phyloP scores from a whole-genome alignment of 2,329 filamentous ascomycete species.

The Hypomyces rosellus region DNA sequence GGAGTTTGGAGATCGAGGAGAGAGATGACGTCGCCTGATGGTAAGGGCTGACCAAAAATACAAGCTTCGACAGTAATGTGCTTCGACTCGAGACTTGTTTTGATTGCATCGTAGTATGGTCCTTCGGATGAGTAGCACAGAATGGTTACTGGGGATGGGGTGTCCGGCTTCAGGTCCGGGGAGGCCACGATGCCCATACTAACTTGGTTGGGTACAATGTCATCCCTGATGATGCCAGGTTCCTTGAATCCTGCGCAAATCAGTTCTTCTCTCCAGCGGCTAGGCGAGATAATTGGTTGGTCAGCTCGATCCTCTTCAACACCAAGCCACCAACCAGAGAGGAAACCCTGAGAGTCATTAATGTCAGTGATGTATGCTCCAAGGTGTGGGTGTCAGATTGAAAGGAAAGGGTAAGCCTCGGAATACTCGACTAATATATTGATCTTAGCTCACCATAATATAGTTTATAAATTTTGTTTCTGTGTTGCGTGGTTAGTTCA shows the following conservation, averaged over 20 bases:
- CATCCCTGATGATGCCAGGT: constrained; percentile 13
- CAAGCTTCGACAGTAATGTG: constrained; percentile 1
- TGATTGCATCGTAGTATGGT: background rate
- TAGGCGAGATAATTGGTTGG: constrained; percentile 20
- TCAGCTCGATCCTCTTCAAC: constrained; percentile 19
- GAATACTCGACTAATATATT: background rate
- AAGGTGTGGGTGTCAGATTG: background rate
- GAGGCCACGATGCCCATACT: constrained; percentile 4
- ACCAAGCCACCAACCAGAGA: constrained; percentile 32
- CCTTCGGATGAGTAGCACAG: background rate
- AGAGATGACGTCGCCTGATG: constrained; percentile 1
- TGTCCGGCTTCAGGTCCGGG: background rate
- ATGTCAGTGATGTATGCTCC: background rate
- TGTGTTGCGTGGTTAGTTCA: background rate
- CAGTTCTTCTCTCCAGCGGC: constrained; percentile 23
- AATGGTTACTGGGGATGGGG: background rate
- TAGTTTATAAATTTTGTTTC: constrained; percentile 16
- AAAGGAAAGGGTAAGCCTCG: background rate
- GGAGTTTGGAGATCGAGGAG: constrained; percentile 5
- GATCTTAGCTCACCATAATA: constrained; percentile 14
- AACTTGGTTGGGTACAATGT: constrained; percentile 12
- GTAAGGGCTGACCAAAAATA: constrained; percentile 6
- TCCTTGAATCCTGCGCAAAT: constrained; percentile 20
- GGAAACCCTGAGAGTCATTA: constrained; percentile 16
- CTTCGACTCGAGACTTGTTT: background rate